Evolutionary conservation across 305 asterid species (phyloP).

Genomic region (Rubia balearica): DNA sequence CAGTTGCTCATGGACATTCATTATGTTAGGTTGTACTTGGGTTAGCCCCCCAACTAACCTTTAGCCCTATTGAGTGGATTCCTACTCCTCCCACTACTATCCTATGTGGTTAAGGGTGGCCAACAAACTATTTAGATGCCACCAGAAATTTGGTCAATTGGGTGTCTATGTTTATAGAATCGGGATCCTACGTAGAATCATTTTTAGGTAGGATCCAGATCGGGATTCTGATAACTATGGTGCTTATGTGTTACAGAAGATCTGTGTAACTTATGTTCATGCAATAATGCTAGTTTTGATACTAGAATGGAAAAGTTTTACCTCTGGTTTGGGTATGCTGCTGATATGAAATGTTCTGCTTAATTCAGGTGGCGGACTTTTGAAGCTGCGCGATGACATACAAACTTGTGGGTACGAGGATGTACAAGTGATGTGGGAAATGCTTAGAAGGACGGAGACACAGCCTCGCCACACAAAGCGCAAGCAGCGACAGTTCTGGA

Average conservation of each 20-base stretch:
- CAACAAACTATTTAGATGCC: neutral
- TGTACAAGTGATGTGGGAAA: constrained; percentile 96
- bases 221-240: no score
- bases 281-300: neutral
- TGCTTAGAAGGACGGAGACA: constrained; percentile 56
- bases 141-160: neutral
- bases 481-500: constrained; percentile 49
- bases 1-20: constrained; percentile 21
- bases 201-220: no score
- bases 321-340: neutral
- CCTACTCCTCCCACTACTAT: neutral
- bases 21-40: constrained; percentile 24
- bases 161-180: neutral
- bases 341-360: constrained; percentile 5
- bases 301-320: neutral
- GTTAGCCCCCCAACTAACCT: constrained; percentile 28
- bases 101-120: constrained; percentile 1
- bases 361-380: constrained; percentile 53
- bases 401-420: constrained; percentile 91
- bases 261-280: neutral
- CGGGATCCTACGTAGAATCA: neutral
- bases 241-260: no score
- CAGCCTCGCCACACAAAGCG: constrained; percentile 37
- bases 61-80: neutral
- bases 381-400: constrained; percentile 78